Evolutionary conservation across 805 yeast genomes (phyloP).

Genomic region (Wickerhamiella siamensis): DNA sequence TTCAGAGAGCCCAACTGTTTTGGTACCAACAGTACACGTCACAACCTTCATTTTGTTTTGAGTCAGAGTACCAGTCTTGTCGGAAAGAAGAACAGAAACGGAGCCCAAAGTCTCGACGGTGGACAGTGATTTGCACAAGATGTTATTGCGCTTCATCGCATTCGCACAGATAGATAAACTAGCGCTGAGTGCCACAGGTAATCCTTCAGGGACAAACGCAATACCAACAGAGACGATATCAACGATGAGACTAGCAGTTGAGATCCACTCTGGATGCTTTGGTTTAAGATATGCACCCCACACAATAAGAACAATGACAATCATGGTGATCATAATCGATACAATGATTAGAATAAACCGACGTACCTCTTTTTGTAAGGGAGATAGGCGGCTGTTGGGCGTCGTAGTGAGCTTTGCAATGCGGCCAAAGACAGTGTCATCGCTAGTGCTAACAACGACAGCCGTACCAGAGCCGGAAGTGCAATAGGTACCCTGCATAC

Average conservation of each 20-base stretch:
- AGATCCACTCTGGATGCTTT: slow-evolving; percentile 91
- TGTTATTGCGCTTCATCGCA: slow-evolving; percentile 31
- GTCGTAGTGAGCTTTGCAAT: slow-evolving; percentile 91
- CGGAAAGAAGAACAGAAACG: slow-evolving; percentile 36
- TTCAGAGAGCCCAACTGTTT: background rate
- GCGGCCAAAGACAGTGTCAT: slow-evolving; percentile 76
- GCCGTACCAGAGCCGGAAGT: slow-evolving; percentile 94
- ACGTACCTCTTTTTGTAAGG: slow-evolving; percentile 2
- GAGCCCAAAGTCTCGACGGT: slow-evolving; percentile 44
- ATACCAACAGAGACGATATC: slow-evolving; percentile 76
- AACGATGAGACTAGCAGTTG: slow-evolving; percentile 51
- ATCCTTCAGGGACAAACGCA: slow-evolving; percentile 95
- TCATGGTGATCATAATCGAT: slow-evolving; percentile 58
- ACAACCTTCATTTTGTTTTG: slow-evolving; percentile 28
- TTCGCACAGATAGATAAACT: slow-evolving; percentile 64
- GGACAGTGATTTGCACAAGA: slow-evolving; percentile 33
- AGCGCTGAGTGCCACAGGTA: slow-evolving; percentile 90
- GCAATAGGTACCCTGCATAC: slow-evolving; percentile 89
- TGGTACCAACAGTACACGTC: background rate
- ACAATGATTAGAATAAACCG: slow-evolving; percentile 21
- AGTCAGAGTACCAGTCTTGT: slow-evolving; percentile 35
- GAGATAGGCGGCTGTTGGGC: slow-evolving; percentile 87
- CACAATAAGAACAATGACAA: slow-evolving; percentile 69
- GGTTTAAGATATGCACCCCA: slow-evolving; percentile 60
- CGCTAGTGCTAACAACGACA: slow-evolving; percentile 77